These are phyloP conservation scores for Cytospora leucostoma DNA, from an alignment of 2,329 filamentous ascomycete genomes.

Conservation along the genomic window DNA sequence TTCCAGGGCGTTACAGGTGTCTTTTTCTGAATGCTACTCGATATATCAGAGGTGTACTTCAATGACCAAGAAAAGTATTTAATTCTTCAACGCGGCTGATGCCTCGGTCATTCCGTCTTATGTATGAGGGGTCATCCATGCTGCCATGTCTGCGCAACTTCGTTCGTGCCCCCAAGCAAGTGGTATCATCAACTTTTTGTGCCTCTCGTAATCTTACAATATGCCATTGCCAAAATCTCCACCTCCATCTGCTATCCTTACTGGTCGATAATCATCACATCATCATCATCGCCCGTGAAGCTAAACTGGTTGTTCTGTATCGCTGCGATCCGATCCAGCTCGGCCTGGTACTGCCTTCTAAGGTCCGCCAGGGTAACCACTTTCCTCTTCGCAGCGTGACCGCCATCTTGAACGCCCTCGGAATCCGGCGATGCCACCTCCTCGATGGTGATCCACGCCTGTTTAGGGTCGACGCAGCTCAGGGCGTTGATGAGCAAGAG, in stretches of 20 bases:
- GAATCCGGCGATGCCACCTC: slow-evolving; percentile 38
- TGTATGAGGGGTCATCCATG: background rate
- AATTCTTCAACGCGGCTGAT: slow-evolving; percentile 4
- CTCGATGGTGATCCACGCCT: slow-evolving; percentile 76
- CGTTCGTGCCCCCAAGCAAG: slow-evolving; percentile 1
- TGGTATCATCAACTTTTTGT: slow-evolving; percentile 24
- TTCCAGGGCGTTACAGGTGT: slow-evolving; percentile 21
- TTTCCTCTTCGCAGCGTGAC: slow-evolving; percentile 57
- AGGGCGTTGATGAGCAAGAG: slow-evolving; percentile 92
- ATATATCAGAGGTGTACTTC: slow-evolving; percentile 16
- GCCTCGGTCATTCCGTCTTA: slow-evolving; percentile 5
- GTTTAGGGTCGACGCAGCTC: slow-evolving; percentile 77
- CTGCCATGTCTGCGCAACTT: slow-evolving; percentile 4
- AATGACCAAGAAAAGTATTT: slow-evolving; percentile 20
- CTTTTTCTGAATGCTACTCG: slow-evolving; percentile 3
- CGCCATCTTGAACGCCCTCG: slow-evolving; percentile 22
- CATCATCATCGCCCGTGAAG: slow-evolving; percentile 55
- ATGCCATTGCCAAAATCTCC: slow-evolving; percentile 21
- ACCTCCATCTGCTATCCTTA: slow-evolving; percentile 30
- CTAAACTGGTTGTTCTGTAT: slow-evolving; percentile 90
- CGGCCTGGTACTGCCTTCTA: slow-evolving; percentile 83
- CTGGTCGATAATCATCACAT: slow-evolving; percentile 45
- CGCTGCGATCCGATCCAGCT: slow-evolving; percentile 83
- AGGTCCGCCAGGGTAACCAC: slow-evolving; percentile 86
- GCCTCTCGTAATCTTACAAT: slow-evolving; percentile 18